Evolutionary conservation across 257 asterid genomes (phyloP), one percentile per base, ranked within the genome.

Genomic region (Solanum paucissectum): DNA sequence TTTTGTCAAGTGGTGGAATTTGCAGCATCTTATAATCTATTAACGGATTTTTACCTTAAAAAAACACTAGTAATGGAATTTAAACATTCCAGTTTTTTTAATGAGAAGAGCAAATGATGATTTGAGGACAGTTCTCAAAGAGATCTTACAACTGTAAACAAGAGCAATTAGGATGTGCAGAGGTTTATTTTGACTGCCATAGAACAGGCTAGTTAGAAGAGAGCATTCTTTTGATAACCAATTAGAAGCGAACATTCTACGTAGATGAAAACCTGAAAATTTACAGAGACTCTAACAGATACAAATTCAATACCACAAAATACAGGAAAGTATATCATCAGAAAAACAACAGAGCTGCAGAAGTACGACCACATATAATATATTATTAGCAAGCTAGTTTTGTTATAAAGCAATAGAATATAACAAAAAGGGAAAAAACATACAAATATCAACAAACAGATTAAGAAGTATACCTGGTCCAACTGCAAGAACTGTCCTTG

Each of bases 401-500:
- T n/a, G 82, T 20, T 58, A 38, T 7, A 23, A 58, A 74, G 33
- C 40, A 20, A 23, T 29, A 52, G 20, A 83, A 76, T 68, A 23
- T 13, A 69, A 83, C 29, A 44, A 46, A 82, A 40, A 12, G 20
- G 23, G 3, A 29, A 82, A 37, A 33, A 40, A 21, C 27, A 62
- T 82, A 62, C 33, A 25, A 49, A 83, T 62, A 38, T 6, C 29
- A 46, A 36, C 37, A 88, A 60, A 66, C 25, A 69, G n/a, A 23
- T 33, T 12, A 25, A 38, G 46, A 87, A 88, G 88, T 93, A 55
- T 88, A 97, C 99, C 99, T 23, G 99, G 99, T 69, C 99, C 99
- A 62, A 96, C 91, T 62, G 98, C 99, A 86, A 97, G 98, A 91
- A 97, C 98, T 4, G 98, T 97, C 88, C 91, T 96, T 68, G 99